Base-by-base conservation (phyloP, 768 basidiomycete genomes). In the Lentinula raphanica region DNA sequence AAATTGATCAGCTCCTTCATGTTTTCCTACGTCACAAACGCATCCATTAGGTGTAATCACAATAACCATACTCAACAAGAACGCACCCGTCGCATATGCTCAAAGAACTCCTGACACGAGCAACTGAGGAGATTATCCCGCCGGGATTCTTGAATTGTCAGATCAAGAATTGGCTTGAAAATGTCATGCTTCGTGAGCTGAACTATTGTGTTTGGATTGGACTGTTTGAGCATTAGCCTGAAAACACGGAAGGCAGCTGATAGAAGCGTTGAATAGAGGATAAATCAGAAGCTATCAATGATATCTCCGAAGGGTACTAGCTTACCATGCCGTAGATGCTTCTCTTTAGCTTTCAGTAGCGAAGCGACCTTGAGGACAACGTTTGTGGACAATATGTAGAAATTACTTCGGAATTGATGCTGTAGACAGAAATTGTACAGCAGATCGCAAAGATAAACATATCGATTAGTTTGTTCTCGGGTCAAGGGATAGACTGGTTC, bases 21-120 rank as follows among this genome's bases (percentile, higher is more conserved):
- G 68, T 96, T 96, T 67, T 94, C 92, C 90, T 94, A 31, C 39
- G 32, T 12, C 28, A n/a, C 28, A 55, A 21, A 21, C 19, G 19
- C n/a, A n/a, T 39, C n/a, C 1, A 28, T 45, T 11, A 56, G 35
- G 11, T 11, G 40, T 46, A 29, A 29, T 44, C 40, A 45, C 12
- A 19, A 51, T 38, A n/a, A 13, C 35, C 40, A 56, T 44, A 46
- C 13, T 38, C 35, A 23, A 48, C n/a, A 19, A n/a, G 32, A 15
- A 72, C 83, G 61, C 61, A 95, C 94, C 74, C 85, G 82, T 56
- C 94, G 86, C 71, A 98, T 90, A 63, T 84, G 81, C 65, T 99
- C 97, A 65, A 98, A 94, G 62, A 91, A 90, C 69, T 98, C 97
- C 70, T 97, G 88, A 76, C 94, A 98, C 38, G 94, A 92, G 65